A percentile compares a stretch with the other conserved stretches of the same genome.
Evolutionary conservation across 2,329 filamentous ascomycete genomes (phyloP).

Genomic region (Neonectria faginata): DNA sequence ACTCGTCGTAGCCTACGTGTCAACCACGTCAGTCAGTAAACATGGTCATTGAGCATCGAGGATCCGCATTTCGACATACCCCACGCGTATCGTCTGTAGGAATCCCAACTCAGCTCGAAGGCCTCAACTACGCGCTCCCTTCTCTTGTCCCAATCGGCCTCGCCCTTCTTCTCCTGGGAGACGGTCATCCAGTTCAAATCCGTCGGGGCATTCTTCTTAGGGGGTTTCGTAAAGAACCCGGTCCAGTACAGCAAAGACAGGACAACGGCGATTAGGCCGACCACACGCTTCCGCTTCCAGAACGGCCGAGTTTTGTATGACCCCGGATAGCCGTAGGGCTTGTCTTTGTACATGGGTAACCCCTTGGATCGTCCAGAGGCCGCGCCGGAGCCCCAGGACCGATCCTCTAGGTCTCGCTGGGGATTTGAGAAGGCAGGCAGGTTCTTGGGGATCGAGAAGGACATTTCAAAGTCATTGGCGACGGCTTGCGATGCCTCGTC

Average conservation of each 20-base stretch:
- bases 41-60: constrained; percentile 2
- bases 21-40: constrained; percentile 44
- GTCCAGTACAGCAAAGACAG: constrained; percentile 77
- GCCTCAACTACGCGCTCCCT: constrained; percentile 87
- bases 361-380: constrained; percentile 50
- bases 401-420: constrained; percentile 74
- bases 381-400: constrained; percentile 68
- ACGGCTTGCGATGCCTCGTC: constrained; percentile 63
- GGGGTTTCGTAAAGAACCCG: constrained; percentile 65
- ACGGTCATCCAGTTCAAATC: constrained; percentile 70
- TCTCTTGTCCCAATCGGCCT: constrained; percentile 80
- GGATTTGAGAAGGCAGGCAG: constrained; percentile 76
- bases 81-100: constrained; percentile 94
- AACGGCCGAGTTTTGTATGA: constrained; percentile 67
- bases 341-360: constrained; percentile 98
- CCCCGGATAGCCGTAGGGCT: constrained; percentile 81
- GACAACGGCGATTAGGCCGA: constrained; percentile 65
- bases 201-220: constrained; percentile 52
- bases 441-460: constrained; percentile 76
- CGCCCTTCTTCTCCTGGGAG: constrained; percentile 57
- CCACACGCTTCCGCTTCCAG: constrained; percentile 72
- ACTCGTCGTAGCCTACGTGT: constrained; percentile 80
- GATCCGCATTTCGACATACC: constrained; percentile 66
- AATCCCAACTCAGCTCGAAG: constrained; percentile 91
- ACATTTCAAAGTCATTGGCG: constrained; percentile 66